Percentiles rank a stretch among this genome's conserved stretches.
Conservation (phyloP, 495 filamentous ascomycete species). For the Aspergillus steynii region DNA sequence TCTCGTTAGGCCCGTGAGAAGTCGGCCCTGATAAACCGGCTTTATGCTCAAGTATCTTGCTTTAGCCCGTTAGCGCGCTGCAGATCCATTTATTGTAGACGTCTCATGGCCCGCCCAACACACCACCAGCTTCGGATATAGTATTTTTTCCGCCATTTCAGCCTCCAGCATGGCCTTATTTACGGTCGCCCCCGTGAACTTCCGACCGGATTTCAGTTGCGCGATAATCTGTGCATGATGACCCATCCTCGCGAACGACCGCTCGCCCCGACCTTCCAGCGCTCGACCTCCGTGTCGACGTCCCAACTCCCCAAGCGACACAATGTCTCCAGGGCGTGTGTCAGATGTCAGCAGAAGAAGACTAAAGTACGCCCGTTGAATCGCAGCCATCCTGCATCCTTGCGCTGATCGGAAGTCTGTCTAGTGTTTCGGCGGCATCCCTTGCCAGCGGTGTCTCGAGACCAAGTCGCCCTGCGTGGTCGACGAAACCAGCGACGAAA, state of each 20-base stretch:
- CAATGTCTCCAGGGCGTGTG: background rate
- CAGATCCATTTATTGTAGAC: background rate
- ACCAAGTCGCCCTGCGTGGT: background rate
- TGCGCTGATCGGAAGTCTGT: background rate
- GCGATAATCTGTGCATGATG: background rate
- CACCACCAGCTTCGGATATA: too few relatives aligned
- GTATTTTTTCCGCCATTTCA: background rate
- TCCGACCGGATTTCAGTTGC: too few relatives aligned
- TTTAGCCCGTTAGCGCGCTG: background rate
- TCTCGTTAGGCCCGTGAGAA: too few relatives aligned
- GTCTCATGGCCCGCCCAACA: too few relatives aligned
- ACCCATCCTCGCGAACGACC: background rate
- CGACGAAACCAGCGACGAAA: constrained; percentile 1
- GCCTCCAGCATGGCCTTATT: background rate
- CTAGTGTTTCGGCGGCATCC: background rate
- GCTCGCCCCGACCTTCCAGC: background rate
- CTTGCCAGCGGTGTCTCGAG: background rate
- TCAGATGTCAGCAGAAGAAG: background rate
- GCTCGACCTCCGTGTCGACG: background rate
- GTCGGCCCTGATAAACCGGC: background rate
- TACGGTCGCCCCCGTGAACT: too few relatives aligned
- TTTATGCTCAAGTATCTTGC: background rate
- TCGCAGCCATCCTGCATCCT: background rate
- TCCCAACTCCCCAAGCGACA: background rate
- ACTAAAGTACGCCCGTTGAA: background rate